These are phyloP conservation scores for Wallacemonas sp. DNA, from an alignment of 208 protist genomes.

Conservation along the genomic window DNA sequence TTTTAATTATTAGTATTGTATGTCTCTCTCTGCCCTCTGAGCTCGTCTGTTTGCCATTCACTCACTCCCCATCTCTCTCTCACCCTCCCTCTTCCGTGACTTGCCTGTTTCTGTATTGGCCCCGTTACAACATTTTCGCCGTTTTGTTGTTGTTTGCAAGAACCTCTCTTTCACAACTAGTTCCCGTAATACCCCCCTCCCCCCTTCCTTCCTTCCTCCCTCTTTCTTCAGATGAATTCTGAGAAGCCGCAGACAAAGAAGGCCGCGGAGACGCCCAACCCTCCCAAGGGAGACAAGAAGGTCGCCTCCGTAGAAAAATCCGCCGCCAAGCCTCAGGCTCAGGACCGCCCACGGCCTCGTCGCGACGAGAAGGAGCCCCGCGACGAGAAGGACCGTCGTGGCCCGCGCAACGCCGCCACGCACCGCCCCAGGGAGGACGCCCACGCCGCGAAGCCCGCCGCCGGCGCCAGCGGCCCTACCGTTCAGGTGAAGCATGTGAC, in stretches of 20 bases:
- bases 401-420: background rate
- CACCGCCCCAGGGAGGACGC: conserved; percentile 15
- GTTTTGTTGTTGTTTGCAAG: conserved; percentile 18
- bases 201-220: conserved; percentile 20
- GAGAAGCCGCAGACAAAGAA: background rate
- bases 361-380: conserved; percentile 21
- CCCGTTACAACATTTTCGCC: conserved; percentile 6
- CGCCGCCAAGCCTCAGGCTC: background rate
- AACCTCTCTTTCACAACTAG: too few relatives aligned
- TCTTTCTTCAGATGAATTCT: conserved; percentile 5
- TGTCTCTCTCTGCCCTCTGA: too few relatives aligned
- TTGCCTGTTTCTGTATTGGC: too few relatives aligned
- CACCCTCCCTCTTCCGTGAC: too few relatives aligned
- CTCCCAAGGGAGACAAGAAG: conserved; percentile 9
- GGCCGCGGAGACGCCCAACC: background rate
- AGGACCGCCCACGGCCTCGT: conserved; percentile 21
- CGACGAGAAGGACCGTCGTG: conserved; percentile 15
- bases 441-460: conserved; percentile 21
- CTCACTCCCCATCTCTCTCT: too few relatives aligned
- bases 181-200: conserved; percentile 16
- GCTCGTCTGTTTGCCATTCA: too few relatives aligned
- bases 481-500: conserved; percentile 54
- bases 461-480: conserved; percentile 26
- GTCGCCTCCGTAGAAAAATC: background rate
- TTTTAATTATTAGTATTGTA: too few relatives aligned